Evolutionary conservation across 1,139 yeast genomes (phyloP), one percentile per base, ranked within the genome.

Genomic region (Kurtzmaniella natalensis): DNA sequence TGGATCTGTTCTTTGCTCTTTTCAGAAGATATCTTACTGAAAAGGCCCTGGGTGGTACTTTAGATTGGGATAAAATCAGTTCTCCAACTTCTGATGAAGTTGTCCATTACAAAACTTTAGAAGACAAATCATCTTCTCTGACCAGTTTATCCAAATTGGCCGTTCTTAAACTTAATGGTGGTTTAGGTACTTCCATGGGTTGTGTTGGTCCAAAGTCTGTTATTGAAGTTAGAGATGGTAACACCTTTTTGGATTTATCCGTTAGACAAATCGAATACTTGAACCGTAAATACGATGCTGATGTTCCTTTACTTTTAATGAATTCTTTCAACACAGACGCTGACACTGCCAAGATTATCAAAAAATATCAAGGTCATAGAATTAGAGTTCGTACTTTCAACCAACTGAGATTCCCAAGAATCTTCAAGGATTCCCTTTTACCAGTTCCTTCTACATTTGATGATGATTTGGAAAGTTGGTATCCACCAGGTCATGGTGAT

Each of bases 401-500:
- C 72, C 98, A 92, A 71, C 88, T 96, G 21, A 79, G 94, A 52
- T 92, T 81, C 72, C 98, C 98, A 49, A 81, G 98, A 66, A 89
- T 92, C 45, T 85, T 76, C 69, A 87, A 84, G 68, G 98, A 92
- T 62, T 87, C 97, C 19, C 69, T 88, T 49, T 75, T 92, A 57
- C 98, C 98, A 23, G 96, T 92, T 28, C 97, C 98, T 39, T 76
- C 84, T 47, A 58, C 74, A 30, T 75, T 62, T 45, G 80, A 83
- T 41, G 96, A 88, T 55, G 70, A 76, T 28, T 73, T 84, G 51
- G 94, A 86, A 53, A 64, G 80, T 34, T 92, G 98, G 98, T 94
- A 92, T 61, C 98, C 98, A 35, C 98, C 98, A 18, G 98, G 98
- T 35, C 98, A 92, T 62, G 98, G 98, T 64, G 98, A 92, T 64